phyloP scores from a whole-genome alignment of 345 rosid species.

The Euclidium syriacum region DNA sequence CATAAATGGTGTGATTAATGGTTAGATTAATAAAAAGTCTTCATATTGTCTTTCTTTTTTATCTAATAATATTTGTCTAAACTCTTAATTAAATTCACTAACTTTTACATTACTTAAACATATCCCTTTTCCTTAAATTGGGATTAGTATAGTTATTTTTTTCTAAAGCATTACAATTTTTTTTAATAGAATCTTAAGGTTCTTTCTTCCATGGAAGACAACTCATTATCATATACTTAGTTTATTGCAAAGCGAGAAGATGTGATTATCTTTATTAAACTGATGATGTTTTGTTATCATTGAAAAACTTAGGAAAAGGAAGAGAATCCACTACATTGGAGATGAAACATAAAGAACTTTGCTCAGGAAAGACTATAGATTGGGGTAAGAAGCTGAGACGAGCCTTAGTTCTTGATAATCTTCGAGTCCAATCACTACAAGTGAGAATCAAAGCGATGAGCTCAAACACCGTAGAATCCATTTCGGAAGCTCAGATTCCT shows the following conservation, averaged over 20 bases:
- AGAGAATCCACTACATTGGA: constrained; percentile 59
- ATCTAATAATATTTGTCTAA: not conserved
- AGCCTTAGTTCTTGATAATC: constrained; percentile 49
- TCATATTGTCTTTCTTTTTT: no score
- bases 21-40: constrained; percentile 11
- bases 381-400: constrained; percentile 55
- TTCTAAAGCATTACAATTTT: not conserved
- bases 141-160: constrained; percentile 15
- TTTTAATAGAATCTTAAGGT: constrained; percentile 12
- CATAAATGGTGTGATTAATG: constrained; percentile 10
- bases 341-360: constrained; percentile 59
- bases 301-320: constrained; percentile 35
- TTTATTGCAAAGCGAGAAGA: not conserved
- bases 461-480: constrained; percentile 22
- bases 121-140: constrained; percentile 7
- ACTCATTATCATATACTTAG: constrained; percentile 2
- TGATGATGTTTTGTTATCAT: not conserved
- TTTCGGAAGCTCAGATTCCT: constrained; percentile 42
- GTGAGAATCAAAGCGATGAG: constrained; percentile 35
- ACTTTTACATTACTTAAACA: constrained; percentile 13
- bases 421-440: constrained; percentile 48
- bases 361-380: constrained; percentile 43
- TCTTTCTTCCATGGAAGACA: constrained; percentile 1
- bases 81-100: constrained; percentile 13
- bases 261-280: not conserved